Evolutionary conservation across 208 protist genomes (phyloP).

Genomic region (Giardia duodenalis): DNA sequence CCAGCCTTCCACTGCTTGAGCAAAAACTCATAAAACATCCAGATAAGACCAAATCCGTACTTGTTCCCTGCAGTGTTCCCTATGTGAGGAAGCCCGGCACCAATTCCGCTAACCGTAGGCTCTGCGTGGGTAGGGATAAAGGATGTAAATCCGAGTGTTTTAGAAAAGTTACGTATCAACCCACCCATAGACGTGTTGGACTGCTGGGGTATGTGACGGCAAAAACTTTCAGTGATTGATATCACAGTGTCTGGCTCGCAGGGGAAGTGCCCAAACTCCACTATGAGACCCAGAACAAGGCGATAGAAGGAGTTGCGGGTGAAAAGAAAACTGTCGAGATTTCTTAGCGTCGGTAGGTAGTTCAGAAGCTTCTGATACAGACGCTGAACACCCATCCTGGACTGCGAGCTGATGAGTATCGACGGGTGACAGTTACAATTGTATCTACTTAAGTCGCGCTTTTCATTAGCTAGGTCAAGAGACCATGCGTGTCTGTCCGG

Average conservation of each 20-base stretch:
- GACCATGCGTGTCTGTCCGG: too few species aligned
- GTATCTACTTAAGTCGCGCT: too few species aligned
- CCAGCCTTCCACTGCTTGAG: neutral
- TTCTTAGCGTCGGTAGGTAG: too few species aligned
- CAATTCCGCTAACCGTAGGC: neutral
- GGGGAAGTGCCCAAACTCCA: neutral
- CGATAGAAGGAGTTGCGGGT: neutral
- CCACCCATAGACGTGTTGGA: neutral
- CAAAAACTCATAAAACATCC: neutral
- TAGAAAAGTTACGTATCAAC: neutral
- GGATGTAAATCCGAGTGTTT: neutral
- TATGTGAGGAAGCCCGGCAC: neutral
- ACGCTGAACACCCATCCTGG: too few species aligned
- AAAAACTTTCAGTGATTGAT: neutral
- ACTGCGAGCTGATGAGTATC: too few species aligned
- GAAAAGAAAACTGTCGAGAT: too few species aligned
- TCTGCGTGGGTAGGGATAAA: neutral
- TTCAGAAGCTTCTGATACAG: too few species aligned
- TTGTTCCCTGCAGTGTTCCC: neutral
- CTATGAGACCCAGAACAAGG: neutral
- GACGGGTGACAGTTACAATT: too few species aligned
- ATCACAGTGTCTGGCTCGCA: neutral
- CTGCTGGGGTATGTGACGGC: neutral
- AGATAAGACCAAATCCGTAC: neutral
- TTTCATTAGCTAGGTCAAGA: too few species aligned